Percentiles rank a stretch among this genome's conserved stretches.
These are phyloP conservation scores for Malassezia arunalokei DNA, from an alignment of 1,284 basidiomycete species.

Conservation along the genomic window DNA sequence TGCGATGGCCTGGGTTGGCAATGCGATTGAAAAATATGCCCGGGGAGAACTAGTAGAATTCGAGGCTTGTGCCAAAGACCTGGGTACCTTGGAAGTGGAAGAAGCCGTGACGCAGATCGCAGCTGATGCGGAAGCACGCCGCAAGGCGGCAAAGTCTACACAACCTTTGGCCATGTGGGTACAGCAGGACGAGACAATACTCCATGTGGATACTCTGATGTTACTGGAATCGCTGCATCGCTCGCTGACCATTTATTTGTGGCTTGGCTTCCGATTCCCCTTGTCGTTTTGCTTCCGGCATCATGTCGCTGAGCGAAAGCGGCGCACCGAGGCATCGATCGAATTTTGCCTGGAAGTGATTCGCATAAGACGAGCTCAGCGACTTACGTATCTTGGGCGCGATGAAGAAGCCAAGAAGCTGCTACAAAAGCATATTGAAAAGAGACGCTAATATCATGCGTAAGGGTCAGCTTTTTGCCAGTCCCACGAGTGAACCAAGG, in stretches of 20 bases:
- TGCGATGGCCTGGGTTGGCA: slow-evolving; percentile 45
- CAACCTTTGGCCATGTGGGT: background rate
- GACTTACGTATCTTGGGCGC: slow-evolving; percentile 23
- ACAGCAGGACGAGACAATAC: slow-evolving; percentile 13
- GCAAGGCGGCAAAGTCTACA: slow-evolving; percentile 9
- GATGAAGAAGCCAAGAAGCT: background rate
- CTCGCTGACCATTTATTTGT: slow-evolving; percentile 68
- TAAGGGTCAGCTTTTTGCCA: slow-evolving; percentile 10
- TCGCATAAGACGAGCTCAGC: slow-evolving; percentile 29
- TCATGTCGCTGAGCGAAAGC: slow-evolving; percentile 54
- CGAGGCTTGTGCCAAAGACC: slow-evolving; percentile 41
- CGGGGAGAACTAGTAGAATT: slow-evolving; percentile 47
- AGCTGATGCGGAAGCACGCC: background rate
- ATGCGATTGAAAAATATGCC: slow-evolving; percentile 47
- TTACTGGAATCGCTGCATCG: slow-evolving; percentile 72
- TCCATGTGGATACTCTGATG: slow-evolving; percentile 46
- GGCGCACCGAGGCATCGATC: slow-evolving; percentile 59
- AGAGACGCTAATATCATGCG: background rate
- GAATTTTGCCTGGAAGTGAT: slow-evolving; percentile 49
- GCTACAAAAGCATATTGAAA: background rate
- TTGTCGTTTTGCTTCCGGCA: slow-evolving; percentile 59
- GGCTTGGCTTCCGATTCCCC: slow-evolving; percentile 68
- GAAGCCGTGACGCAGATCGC: slow-evolving; percentile 4
- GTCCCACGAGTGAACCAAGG: slow-evolving; percentile 14
- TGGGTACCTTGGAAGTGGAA: slow-evolving; percentile 48